Percentiles rank a stretch among this genome's conserved stretches.
These are phyloP conservation scores for Myrica gale DNA, from an alignment of 306 rosid genomes.

Conservation along the genomic window DNA sequence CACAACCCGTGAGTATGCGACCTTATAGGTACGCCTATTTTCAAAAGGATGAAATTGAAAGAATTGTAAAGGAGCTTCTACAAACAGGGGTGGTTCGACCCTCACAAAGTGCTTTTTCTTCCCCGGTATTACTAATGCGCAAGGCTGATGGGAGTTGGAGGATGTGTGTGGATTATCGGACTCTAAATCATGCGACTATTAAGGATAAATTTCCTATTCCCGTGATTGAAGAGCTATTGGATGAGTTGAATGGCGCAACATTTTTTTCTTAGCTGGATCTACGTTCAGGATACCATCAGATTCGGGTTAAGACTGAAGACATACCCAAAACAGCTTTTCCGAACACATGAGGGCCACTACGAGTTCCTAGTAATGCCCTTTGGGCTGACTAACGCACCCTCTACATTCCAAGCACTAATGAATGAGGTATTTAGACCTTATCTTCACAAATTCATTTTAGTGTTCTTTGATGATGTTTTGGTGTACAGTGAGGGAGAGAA, in stretches of 20 bases:
- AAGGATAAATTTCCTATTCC: neutral
- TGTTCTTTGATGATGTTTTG: neutral
- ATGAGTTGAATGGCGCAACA: neutral
- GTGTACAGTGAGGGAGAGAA: neutral
- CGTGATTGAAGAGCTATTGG: neutral
- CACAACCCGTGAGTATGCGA: too few relatives aligned
- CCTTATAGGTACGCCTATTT: too few relatives aligned
- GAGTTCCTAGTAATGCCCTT: neutral
- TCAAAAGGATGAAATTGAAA: neutral
- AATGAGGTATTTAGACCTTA: neutral
- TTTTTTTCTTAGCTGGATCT: neutral
- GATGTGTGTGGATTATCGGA: neutral
- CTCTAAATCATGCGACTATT: neutral
- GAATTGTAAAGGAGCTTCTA: neutral
- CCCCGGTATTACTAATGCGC: neutral
- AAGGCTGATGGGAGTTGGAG: neutral
- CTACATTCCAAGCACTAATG: neutral
- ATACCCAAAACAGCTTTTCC: neutral
- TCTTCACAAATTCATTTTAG: neutral
- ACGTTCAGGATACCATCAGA: neutral
- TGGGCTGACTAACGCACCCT: neutral
- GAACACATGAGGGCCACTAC: neutral
- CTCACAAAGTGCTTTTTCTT: neutral
- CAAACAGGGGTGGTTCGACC: neutral
- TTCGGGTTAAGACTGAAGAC: neutral